Base-by-base conservation (phyloP, 441 rosid genomes). In the Gossypium lobatum region DNA sequence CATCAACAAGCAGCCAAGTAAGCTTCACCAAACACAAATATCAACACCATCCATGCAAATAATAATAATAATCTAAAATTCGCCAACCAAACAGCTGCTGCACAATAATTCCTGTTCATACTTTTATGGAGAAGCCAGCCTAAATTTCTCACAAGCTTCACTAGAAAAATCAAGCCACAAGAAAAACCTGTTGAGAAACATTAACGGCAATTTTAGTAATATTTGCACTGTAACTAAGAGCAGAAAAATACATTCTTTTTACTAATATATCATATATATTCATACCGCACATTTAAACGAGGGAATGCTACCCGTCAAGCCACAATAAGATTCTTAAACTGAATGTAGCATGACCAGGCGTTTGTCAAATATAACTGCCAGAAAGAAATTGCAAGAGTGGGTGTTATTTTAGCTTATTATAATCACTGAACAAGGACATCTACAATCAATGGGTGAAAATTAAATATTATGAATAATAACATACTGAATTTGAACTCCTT, bases 341-440 rank as follows among this genome's bases (percentile, higher is more conserved):
- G 80, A 82, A 80, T 76, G 89, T 86, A 86, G 90, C 88, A 82
- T 70, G 90, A 88, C 73, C 90, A 86, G 91, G 86, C 18, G 79
- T 80, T 84, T 71, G 77, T 78, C 80, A 78, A 70, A 65, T 76
- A 85, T 78, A 86, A 75, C 91, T 89, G 88, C 85, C 70, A 64
- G 14, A 73, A 55, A 4, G 13, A 73, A 3, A 66, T 8, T 14
- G 45, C 2, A 6, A 28, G 18, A 18, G 26, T 39, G 13, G 7
- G 45, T 9, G 42, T 37, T 10, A 39, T 39, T 39, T 39, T 39
- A 39, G 46, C 46, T 39, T 8, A 39, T n/a, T 37, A 42, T 14
- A 72, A 26, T 25, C 8, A 67, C 9, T 8, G 6, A 61, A 25
- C 69, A 18, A 50, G 48, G 42, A 18, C 3, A n/a, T 18, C 11